Base-by-base conservation (phyloP, 805 yeast species). In the Wickerhamiella azyma region DNA sequence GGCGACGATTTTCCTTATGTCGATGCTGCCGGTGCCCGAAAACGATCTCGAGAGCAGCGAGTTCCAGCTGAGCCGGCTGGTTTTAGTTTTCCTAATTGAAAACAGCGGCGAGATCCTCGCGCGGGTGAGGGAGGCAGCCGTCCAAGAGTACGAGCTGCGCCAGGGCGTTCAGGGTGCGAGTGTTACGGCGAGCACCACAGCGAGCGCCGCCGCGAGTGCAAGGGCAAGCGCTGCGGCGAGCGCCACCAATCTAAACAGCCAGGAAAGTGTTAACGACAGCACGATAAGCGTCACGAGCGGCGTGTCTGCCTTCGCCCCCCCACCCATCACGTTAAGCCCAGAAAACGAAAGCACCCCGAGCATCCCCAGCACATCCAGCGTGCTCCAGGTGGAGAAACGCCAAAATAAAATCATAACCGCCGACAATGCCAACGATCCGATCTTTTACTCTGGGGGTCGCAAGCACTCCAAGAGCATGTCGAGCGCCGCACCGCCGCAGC, bases 1-100 rank as follows among this genome's bases (percentile, higher is more conserved):
- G 52, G 94, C 97, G 1, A 95, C 97, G 1, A 84, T 92, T 48
- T 92, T 92, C 66, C 98, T 92, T 65, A 97, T 98, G 2, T 83
- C 95, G n/a, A 77, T 92, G 14, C 68, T 92, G 45, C 82, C 94
- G 9, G 97, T 89, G 61, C 94, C 96, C 5, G 74, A 72, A 53
- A 96, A 92, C 61, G 96, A 88, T 59, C 76, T 89, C 79, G 76
- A 81, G 37, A 96, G 96, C 1, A 85, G 78, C 28, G 96, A 92
- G 63, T 88, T 88, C 64, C 89, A 84, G 10, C 65, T 85, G 30
- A 83, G 94, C 5, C 85, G 88, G 53, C 71, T 77, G 7, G 95
- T 85, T 29, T 81, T 92, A 21, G 94, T 88, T 58, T 86, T 89
- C 53, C 71, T 92, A 66, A 83, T 89, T 48, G 88, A 81, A 53